Evolutionary conservation across 2,329 filamentous ascomycete genomes (phyloP).

Genomic region (Daldinia sp.): DNA sequence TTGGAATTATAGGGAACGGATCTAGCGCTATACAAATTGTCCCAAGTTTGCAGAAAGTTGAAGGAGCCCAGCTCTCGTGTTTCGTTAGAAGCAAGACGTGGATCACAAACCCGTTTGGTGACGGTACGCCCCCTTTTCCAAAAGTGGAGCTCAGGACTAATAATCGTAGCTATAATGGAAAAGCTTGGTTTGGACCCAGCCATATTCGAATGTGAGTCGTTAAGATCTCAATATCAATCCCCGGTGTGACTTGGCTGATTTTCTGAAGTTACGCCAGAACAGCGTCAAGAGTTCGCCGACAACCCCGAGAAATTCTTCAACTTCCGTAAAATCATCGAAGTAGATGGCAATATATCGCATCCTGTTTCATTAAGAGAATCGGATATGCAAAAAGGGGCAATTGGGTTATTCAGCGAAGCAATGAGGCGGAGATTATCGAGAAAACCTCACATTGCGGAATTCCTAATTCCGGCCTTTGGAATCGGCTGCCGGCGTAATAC

Average conservation of each 20-base stretch:
- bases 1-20: constrained; percentile 62
- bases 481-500: constrained; percentile 57
- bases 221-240: background rate
- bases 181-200: constrained; percentile 53
- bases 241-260: background rate
- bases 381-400: constrained; percentile 47
- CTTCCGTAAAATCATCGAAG: constrained; percentile 56
- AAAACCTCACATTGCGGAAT: constrained; percentile 55
- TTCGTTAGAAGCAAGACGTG: constrained; percentile 60
- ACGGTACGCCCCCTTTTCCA: constrained; percentile 39
- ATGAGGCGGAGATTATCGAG: constrained; percentile 53
- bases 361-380: constrained; percentile 51
- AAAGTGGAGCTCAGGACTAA: constrained; percentile 5
- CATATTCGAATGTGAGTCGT: constrained; percentile 49
- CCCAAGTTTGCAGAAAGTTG: constrained; percentile 55
- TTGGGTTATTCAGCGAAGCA: constrained; percentile 46
- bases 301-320: constrained; percentile 51
- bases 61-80: constrained; percentile 53
- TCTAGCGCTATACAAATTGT: constrained; percentile 63
- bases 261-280: constrained; percentile 50
- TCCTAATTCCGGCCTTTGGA: constrained; percentile 54
- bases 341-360: constrained; percentile 54
- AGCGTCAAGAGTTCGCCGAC: constrained; percentile 48
- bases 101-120: constrained; percentile 59
- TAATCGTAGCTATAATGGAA: constrained; percentile 48